Evolutionary conservation across 2,329 filamentous ascomycete species (phyloP).

Genomic region (Cladosporium sp.): DNA sequence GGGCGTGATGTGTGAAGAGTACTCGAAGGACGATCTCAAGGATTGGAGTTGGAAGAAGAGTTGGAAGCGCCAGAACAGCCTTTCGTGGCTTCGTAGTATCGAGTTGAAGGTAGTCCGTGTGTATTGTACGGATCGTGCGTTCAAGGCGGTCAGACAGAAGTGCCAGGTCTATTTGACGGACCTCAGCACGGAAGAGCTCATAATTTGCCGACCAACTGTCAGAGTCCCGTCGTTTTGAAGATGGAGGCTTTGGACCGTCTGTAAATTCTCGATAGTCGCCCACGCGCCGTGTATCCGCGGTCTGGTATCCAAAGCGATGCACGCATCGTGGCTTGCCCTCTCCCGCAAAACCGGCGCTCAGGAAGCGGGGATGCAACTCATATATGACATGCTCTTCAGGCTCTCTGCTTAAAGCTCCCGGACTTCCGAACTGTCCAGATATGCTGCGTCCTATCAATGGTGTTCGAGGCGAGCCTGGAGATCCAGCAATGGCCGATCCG

Average conservation of each 20-base stretch:
- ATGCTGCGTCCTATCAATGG: slow-evolving; percentile 57
- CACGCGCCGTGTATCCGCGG: slow-evolving; percentile 39
- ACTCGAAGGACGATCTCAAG: slow-evolving; percentile 71
- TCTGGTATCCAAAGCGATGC: slow-evolving; percentile 51
- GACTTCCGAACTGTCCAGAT: slow-evolving; percentile 55
- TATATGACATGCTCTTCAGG: slow-evolving; percentile 84
- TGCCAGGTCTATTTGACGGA: slow-evolving; percentile 68
- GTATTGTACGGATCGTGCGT: slow-evolving; percentile 71
- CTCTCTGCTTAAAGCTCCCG: slow-evolving; percentile 48
- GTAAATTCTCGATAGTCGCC: slow-evolving; percentile 66
- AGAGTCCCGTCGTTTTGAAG: slow-evolving; percentile 24
- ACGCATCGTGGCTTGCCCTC: slow-evolving; percentile 69
- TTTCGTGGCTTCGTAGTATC: slow-evolving; percentile 55
- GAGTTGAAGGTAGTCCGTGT: slow-evolving; percentile 67
- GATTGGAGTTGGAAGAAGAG: slow-evolving; percentile 70
- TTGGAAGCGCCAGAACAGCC: slow-evolving; percentile 70
- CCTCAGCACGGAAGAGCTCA: slow-evolving; percentile 75
- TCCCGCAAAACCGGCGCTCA: slow-evolving; percentile 81
- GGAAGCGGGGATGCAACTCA: slow-evolving; percentile 72
- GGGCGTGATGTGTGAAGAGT: slow-evolving; percentile 74
- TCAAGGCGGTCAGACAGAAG: slow-evolving; percentile 85
- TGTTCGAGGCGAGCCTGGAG: slow-evolving; percentile 52
- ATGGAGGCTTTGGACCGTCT: slow-evolving; percentile 34
- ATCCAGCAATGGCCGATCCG: slow-evolving; percentile 34
- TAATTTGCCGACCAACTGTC: slow-evolving; percentile 55